These are phyloP conservation scores for Fusarium austroafricanum DNA, from an alignment of 2,329 filamentous ascomycete species.

Conservation along the genomic window DNA sequence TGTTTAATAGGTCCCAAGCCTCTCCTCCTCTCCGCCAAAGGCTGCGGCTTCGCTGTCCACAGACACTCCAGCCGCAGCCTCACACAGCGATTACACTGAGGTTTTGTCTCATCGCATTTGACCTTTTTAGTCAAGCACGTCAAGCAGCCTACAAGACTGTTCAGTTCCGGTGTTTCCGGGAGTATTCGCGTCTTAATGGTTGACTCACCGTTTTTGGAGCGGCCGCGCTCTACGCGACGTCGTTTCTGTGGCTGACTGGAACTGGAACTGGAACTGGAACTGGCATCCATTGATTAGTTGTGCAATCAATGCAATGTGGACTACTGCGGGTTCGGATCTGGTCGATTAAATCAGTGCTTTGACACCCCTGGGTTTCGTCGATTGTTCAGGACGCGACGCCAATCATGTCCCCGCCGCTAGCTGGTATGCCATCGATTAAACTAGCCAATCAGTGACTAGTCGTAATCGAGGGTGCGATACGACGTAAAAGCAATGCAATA, in stretches of 20 bases:
- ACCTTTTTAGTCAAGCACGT: slow-evolving; percentile 12
- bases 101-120: slow-evolving; percentile 13
- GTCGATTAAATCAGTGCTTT: neutral
- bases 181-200: no score
- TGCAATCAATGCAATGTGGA: neutral
- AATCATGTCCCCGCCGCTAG: neutral
- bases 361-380: neutral
- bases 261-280: neutral
- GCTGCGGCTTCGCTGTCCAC: neutral
- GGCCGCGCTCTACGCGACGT: slow-evolving; percentile 21
- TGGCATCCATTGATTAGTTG: neutral
- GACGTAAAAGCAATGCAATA: neutral
- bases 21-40: slow-evolving; percentile 16
- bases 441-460: neutral
- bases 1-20: slow-evolving; percentile 5
- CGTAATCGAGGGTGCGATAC: neutral
- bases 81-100: slow-evolving; percentile 1
- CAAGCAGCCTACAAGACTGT: neutral
- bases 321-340: neutral
- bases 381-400: neutral
- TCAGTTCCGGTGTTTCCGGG: neutral
- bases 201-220: slow-evolving; percentile 21
- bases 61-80: neutral
- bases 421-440: slow-evolving; percentile 14
- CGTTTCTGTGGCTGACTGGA: neutral